Evolutionary conservation across 169 alveolate species (phyloP).

Genomic region (Ichthyophthirius multifiliis): DNA sequence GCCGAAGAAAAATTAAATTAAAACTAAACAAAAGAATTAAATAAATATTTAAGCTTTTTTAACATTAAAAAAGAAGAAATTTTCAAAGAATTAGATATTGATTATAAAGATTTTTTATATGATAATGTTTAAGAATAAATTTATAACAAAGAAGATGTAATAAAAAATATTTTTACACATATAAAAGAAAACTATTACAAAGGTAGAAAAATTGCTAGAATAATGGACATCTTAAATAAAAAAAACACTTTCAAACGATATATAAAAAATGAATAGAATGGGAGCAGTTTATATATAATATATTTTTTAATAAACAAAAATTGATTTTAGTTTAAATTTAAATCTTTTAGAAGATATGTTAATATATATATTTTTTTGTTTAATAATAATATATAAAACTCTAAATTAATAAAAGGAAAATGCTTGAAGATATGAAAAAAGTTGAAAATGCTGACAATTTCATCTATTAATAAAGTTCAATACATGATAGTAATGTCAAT

Average conservation of each 20-base stretch:
- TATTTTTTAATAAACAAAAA: not conserved
- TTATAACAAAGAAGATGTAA: slow-evolving; percentile 14
- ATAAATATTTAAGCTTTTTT: not conserved
- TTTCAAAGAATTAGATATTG: not conserved
- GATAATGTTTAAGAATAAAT: not conserved
- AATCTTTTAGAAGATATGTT: slow-evolving; percentile 18
- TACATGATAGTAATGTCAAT: too few relatives aligned
- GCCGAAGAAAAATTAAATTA: not conserved
- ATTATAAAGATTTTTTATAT: not conserved
- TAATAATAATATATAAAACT: not conserved
- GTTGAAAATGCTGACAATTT: not conserved
- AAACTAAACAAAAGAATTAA: not conserved
- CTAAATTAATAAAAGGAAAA: not conserved
- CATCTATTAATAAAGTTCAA: too few relatives aligned
- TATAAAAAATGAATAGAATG: not conserved
- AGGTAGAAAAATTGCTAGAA: not conserved
- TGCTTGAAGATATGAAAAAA: not conserved
- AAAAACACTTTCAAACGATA: not conserved
- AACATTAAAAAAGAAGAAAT: not conserved
- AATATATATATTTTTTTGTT: not conserved
- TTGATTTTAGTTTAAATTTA: not conserved
- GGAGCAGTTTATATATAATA: not conserved
- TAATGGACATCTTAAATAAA: not conserved
- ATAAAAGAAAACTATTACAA: not conserved
- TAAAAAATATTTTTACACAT: not conserved